These are phyloP conservation scores for Thecaphora thlaspeos DNA, from an alignment of 1,284 basidiomycete genomes.

Conservation along the genomic window DNA sequence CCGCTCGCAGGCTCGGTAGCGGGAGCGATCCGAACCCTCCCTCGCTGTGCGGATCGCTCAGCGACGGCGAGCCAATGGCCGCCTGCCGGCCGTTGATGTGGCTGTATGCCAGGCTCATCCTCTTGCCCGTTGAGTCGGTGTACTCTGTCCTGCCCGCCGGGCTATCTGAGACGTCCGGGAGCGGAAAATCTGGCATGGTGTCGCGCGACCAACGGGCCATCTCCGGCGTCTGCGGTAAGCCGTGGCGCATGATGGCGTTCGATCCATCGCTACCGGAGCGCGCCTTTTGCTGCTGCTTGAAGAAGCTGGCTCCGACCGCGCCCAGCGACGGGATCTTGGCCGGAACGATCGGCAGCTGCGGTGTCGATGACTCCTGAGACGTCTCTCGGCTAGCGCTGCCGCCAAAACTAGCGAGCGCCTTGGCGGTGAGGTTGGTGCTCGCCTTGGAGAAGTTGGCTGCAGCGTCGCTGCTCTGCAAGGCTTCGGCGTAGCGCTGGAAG, in stretches of 20 bases:
- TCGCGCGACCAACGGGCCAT: conserved; percentile 42
- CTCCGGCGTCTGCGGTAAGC: conserved; percentile 27
- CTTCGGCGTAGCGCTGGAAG: conserved; percentile 43
- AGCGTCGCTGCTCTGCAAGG: conserved; percentile 51
- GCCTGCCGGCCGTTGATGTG: no score
- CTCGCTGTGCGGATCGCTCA: conserved; percentile 27
- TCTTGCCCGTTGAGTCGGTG: conserved; percentile 21
- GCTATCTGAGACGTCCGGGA: conserved; percentile 43
- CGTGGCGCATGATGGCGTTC: conserved; percentile 5
- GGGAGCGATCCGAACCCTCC: conserved; percentile 19
- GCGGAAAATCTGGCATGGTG: conserved; percentile 44
- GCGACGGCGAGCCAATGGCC: conserved; percentile 13
- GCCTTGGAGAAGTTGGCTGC: conserved; percentile 53
- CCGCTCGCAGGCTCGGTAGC: conserved; percentile 36
- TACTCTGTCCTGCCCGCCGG: conserved; percentile 41
- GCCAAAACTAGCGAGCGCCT: conserved; percentile 42
- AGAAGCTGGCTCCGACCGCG: conserved; percentile 27
- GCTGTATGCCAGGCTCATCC: conserved; percentile 26
- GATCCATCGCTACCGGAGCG: conserved; percentile 15
- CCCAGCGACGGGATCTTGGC: conserved; percentile 22
- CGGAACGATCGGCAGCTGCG: no score
- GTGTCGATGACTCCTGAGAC: conserved; percentile 26
- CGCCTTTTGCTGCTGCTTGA: conserved; percentile 15
- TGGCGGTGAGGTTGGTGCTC: conserved; percentile 51
- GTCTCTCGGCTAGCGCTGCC: conserved; percentile 39